Evolutionary conservation across 2,329 filamentous ascomycete species (phyloP).

Genomic region (Chalaropsis ovoidea): DNA sequence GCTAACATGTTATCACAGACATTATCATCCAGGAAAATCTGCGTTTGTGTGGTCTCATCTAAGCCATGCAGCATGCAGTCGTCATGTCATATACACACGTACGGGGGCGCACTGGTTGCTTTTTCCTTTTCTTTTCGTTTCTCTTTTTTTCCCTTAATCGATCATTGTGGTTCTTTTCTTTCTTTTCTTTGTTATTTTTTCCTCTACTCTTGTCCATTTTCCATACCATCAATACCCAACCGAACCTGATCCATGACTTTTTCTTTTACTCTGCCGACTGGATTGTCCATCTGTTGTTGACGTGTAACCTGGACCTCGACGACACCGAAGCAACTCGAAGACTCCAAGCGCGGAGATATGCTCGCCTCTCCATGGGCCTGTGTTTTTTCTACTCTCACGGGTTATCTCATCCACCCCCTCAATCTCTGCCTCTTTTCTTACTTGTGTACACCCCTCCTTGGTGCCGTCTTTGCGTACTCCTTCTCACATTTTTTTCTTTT

Average conservation of each 20-base stretch:
- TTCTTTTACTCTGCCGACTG: slow-evolving; percentile 12
- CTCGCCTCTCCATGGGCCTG: too few relatives aligned
- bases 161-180: slow-evolving; percentile 26
- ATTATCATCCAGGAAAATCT: slow-evolving; percentile 99
- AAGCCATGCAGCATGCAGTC: slow-evolving; percentile 38
- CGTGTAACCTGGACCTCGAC: neutral
- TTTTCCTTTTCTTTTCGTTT: slow-evolving; percentile 29
- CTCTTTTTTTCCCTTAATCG: slow-evolving; percentile 27
- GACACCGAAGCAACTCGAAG: neutral
- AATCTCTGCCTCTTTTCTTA: slow-evolving; percentile 18
- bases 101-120: slow-evolving; percentile 24
- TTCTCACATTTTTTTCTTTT: slow-evolving; percentile 6
- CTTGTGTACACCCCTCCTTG: neutral
- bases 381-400: neutral
- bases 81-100: slow-evolving; percentile 28
- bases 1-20: slow-evolving; percentile 48
- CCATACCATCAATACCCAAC: slow-evolving; percentile 28
- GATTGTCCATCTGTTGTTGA: neutral
- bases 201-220: slow-evolving; percentile 28
- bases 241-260: slow-evolving; percentile 23
- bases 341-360: too few relatives aligned
- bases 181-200: slow-evolving; percentile 30
- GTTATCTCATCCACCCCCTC: slow-evolving; percentile 17
- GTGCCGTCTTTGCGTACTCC: neutral
- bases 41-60: slow-evolving; percentile 92